Evolutionary conservation across 306 rosid genomes (phyloP).

Genomic region (Begonia fuchsioides): DNA sequence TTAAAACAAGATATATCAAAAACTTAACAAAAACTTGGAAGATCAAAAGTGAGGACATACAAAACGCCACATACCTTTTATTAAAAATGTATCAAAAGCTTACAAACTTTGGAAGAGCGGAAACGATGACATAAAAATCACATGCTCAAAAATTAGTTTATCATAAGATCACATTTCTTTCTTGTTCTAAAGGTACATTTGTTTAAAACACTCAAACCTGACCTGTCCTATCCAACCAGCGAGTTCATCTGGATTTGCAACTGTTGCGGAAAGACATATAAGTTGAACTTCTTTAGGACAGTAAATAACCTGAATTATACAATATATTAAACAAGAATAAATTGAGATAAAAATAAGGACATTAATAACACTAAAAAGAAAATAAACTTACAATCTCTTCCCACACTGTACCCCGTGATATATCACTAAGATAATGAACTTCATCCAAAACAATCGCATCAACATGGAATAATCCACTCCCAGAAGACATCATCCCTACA

Average conservation of each 20-base stretch:
- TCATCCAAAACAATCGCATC: constrained; percentile 93
- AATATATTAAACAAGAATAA: constrained; percentile 9
- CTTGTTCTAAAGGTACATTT: too few relatives aligned
- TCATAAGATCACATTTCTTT: too few relatives aligned
- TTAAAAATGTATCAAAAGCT: too few relatives aligned
- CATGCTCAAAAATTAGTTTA: too few relatives aligned
- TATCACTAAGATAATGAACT: constrained; percentile 96
- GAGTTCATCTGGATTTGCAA: constrained; percentile 89
- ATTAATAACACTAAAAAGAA: constrained; percentile 1
- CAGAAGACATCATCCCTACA: constrained; percentile 72
- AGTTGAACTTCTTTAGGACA: constrained; percentile 81
- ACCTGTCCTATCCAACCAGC: constrained; percentile 99
- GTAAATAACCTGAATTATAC: constrained; percentile 59
- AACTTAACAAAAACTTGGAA: too few relatives aligned
- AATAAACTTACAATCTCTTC: constrained; percentile 76
- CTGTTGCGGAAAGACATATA: constrained; percentile 77
- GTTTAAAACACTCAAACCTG: too few relatives aligned
- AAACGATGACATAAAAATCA: too few relatives aligned
- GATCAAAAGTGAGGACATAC: too few relatives aligned
- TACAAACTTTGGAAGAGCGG: too few relatives aligned
- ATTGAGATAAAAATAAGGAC: not conserved
- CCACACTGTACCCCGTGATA: constrained; percentile 95
- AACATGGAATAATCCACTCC: constrained; percentile 66
- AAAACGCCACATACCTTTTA: too few relatives aligned
- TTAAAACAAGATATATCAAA: too few relatives aligned